These are phyloP conservation scores for Eruca vesicaria DNA, from an alignment of 441 rosid genomes.

Conservation along the genomic window DNA sequence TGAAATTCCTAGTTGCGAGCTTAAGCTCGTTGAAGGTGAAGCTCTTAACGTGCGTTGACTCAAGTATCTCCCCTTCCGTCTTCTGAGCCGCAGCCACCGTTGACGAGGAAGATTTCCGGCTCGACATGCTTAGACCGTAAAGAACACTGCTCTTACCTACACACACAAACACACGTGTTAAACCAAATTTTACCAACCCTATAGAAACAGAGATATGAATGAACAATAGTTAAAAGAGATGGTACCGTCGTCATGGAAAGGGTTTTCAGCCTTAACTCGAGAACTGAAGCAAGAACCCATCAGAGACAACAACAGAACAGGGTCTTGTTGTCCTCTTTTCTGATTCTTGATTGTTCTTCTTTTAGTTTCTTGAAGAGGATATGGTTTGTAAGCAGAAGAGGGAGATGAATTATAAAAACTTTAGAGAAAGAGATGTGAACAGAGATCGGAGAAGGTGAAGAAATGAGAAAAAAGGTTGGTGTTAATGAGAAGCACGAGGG, in stretches of 20 bases:
- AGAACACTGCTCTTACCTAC: constrained; percentile 24
- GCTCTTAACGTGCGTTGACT: constrained; percentile 63
- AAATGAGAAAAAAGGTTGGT: constrained; percentile 17
- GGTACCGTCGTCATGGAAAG: constrained; percentile 46
- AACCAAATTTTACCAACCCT: not conserved
- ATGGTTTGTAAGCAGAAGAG: not conserved
- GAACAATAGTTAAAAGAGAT: not conserved
- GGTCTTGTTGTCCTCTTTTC: not conserved
- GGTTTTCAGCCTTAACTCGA: constrained; percentile 62
- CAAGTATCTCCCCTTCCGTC: constrained; percentile 74
- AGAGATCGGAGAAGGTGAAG: constrained; percentile 17
- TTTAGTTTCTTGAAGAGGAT: constrained; percentile 9
- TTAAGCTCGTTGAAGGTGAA: constrained; percentile 60
- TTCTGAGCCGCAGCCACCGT: constrained; percentile 35
- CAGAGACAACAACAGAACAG: constrained; percentile 2
- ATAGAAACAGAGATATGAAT: not conserved
- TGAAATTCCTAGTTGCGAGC: constrained; percentile 82
- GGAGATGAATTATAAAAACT: not conserved
- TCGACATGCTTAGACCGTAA: constrained; percentile 20
- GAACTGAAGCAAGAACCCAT: constrained; percentile 87
- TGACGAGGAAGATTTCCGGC: constrained; percentile 49
- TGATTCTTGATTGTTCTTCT: constrained; percentile 11
- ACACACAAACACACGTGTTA: constrained; percentile 2
- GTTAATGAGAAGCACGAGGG: constrained; percentile 27
- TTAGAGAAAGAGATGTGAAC: constrained; percentile 33